Conservation (phyloP, 176 grass and related monocot genomes). For the Eleusine coracana region DNA sequence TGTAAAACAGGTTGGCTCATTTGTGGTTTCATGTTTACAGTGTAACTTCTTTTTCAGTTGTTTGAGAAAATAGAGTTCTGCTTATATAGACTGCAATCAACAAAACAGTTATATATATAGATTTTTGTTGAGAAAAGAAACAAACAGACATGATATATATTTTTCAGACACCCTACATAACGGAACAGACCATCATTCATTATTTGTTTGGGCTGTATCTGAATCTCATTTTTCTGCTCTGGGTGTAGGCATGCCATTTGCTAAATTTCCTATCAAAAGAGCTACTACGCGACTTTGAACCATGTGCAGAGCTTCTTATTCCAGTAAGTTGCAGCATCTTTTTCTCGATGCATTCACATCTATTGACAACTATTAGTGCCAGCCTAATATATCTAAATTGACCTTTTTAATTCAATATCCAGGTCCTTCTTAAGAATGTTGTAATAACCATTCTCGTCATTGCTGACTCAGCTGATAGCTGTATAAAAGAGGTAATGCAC, state of each 20-base stretch:
- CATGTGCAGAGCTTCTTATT: conserved; percentile 82
- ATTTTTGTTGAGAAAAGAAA: background rate
- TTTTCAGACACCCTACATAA: background rate
- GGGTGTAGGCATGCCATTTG: conserved; percentile 76
- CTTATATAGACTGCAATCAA: background rate
- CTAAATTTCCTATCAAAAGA: conserved; percentile 81
- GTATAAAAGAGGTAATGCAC: conserved; percentile 83
- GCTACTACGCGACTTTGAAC: conserved; percentile 70
- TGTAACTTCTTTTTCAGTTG: background rate
- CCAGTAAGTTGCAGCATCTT: conserved; percentile 55
- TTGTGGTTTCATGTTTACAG: background rate
- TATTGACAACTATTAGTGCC: background rate
- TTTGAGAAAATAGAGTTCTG: background rate
- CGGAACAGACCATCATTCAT: background rate
- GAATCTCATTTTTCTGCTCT: conserved; percentile 12
- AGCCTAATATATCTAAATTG: conserved; percentile 18
- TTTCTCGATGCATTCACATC: background rate
- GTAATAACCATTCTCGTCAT: conserved; percentile 91
- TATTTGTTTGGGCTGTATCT: background rate
- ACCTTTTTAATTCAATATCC: background rate
- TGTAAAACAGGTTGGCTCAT: conserved; percentile 73
- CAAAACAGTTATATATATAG: background rate
- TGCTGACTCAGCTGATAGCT: conserved; percentile 81
- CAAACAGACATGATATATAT: background rate
- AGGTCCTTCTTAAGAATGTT: conserved; percentile 92